Conservation (phyloP, 2,329 filamentous ascomycete species). For the Fonsecaea multimorphosa region DNA sequence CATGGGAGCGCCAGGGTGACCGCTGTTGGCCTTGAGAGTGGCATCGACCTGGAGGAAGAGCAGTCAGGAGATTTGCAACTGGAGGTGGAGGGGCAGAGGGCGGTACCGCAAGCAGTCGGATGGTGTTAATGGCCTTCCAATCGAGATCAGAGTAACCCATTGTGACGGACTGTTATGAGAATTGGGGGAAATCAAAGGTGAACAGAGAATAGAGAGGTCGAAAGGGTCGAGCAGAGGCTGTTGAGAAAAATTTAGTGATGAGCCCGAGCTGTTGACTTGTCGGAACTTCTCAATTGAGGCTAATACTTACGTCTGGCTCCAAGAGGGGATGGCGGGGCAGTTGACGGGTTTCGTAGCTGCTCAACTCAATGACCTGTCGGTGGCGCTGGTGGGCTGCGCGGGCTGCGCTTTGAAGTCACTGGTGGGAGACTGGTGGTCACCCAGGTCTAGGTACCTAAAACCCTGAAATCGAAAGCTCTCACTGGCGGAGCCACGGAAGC, state of each 20-base stretch:
- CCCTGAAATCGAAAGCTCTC: conserved; percentile 1
- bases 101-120: conserved; percentile 93
- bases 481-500: conserved; percentile 15
- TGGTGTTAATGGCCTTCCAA: conserved; percentile 95
- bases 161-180: conserved; percentile 47
- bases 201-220: background rate
- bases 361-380: background rate
- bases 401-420: background rate
- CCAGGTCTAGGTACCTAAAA: background rate
- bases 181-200: conserved; percentile 7
- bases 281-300: conserved; percentile 32
- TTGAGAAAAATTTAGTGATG: conserved; percentile 27
- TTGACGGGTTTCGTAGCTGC: background rate
- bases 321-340: conserved; percentile 12
- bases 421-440: background rate
- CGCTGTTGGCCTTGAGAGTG: conserved; percentile 92
- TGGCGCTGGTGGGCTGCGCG: background rate
- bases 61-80: conserved; percentile 17
- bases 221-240: conserved; percentile 8
- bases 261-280: conserved; percentile 24
- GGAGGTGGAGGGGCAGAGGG: conserved; percentile 38
- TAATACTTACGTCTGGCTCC: conserved; percentile 22
- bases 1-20: conserved; percentile 99
- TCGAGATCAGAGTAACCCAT: conserved; percentile 93
- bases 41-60: conserved; percentile 80